Evolutionary conservation across 1,139 yeast species (phyloP).

Genomic region (Candida tropicalis): DNA sequence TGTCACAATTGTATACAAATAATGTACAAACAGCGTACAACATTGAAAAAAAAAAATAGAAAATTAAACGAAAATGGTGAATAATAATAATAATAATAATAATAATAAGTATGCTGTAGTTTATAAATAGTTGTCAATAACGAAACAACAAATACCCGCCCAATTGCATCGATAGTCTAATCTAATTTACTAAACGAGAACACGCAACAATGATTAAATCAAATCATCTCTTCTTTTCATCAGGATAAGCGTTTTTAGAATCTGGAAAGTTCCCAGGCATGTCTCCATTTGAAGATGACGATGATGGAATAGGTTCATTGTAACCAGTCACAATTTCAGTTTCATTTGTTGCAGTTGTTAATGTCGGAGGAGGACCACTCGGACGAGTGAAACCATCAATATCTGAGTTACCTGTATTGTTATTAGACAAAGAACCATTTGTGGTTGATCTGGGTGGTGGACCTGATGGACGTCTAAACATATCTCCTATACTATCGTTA

Average conservation of each 20-base stretch:
- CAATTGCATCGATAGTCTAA: too few relatives aligned
- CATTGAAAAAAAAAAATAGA: too few relatives aligned
- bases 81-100: too few relatives aligned
- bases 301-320: not conserved
- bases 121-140: too few relatives aligned
- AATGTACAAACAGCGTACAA: too few relatives aligned
- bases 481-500: constrained; percentile 12
- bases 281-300: not conserved
- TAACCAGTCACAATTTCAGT: not conserved
- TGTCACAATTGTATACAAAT: too few relatives aligned
- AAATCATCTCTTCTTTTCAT: not conserved
- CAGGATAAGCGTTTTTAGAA: not conserved
- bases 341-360: constrained; percentile 1
- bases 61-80: too few relatives aligned
- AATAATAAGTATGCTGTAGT: too few relatives aligned
- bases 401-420: not conserved
- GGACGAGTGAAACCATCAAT: constrained; percentile 3
- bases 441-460: constrained; percentile 8
- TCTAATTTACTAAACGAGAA: not conserved
- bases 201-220: not conserved
- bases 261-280: not conserved
- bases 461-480: constrained; percentile 10
- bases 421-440: not conserved
- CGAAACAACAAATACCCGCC: too few relatives aligned
- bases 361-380: constrained; percentile 4